phyloP scores from a whole-genome alignment of 2,329 filamentous ascomycete species.

The Microdochium bolleyi region DNA sequence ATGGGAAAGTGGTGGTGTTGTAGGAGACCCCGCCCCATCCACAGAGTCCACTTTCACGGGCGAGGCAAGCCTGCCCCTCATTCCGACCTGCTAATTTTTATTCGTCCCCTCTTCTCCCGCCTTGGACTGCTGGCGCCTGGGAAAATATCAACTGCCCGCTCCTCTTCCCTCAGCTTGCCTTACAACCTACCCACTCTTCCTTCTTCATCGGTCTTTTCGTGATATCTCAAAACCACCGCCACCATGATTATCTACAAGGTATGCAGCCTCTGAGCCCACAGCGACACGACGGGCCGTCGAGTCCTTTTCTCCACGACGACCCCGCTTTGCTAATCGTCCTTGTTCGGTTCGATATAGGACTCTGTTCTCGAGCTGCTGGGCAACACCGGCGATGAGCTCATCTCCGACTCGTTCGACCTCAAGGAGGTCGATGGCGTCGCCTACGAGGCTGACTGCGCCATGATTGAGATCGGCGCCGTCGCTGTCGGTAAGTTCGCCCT shows the following conservation, averaged over 20 bases:
- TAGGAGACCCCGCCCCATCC: neutral
- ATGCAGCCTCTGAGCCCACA: constrained; percentile 14
- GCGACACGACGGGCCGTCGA: neutral
- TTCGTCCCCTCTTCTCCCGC: constrained; percentile 3
- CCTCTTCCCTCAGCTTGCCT: constrained; percentile 19
- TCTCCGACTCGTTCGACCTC: constrained; percentile 89
- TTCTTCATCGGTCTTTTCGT: constrained; percentile 8
- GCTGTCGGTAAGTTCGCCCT: constrained; percentile 51
- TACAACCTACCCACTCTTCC: constrained; percentile 17
- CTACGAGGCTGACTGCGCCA: constrained; percentile 88
- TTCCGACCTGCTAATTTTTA: neutral
- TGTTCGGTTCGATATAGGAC: constrained; percentile 50
- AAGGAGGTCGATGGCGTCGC: constrained; percentile 71
- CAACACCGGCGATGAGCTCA: constrained; percentile 62
- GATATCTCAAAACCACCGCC: constrained; percentile 22
- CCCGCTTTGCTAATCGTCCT: neutral
- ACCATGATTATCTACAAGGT: constrained; percentile 73
- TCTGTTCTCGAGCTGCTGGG: constrained; percentile 64
- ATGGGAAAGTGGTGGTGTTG: neutral
- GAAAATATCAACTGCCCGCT: constrained; percentile 9
- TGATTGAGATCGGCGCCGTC: constrained; percentile 74
- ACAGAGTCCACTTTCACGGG: neutral
- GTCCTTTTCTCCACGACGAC: constrained; percentile 12
- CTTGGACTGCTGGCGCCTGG: constrained; percentile 1
- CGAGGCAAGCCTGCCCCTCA: neutral